Base-by-base conservation (phyloP, 148 eudicot species). In the Talinum fruticosum region DNA sequence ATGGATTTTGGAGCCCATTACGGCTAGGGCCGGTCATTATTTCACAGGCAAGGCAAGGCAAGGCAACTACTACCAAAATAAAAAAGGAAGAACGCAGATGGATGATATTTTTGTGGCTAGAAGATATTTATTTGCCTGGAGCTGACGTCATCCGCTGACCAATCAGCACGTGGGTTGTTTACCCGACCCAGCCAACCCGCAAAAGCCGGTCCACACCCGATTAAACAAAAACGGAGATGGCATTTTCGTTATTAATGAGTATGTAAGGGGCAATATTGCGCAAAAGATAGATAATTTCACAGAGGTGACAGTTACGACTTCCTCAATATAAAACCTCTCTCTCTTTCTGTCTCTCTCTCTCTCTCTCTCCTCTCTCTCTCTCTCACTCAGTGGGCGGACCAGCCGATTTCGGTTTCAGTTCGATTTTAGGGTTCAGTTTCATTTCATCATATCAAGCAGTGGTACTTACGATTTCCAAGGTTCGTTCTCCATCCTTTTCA, bases 121-220 rank as follows among this genome's bases (percentile, higher is more conserved):
- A 66, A 66, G 69, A 66, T 66, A 66, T 66, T 66, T 59, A 5
- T 59, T 59, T 3, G 16, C 28, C 29, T 23, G 28, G 4, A 23
- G 28, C 0, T 59, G 64, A 59, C 64, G 64, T 13, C 69, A 66
- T 29, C 32, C 23, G 69, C 69, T 19, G 1, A 64, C 67, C 34
- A 66, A 33, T 66, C 23, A 66, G 35, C 69, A 66, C 69, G 37
- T 66, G 37, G 69, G 23, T 66, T 13, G 69, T 66, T 66, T 36
- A 32, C 37, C 69, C 37, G 34, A 33, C 14, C 69, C 69, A 12
- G 7, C 69, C 69, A 66, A 66, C 64, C 64, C 64, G 64, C 29
- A 36, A 30, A 66, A 29, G 21, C 32, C 14, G n/a, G n/a, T 6
- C 36, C 69, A 29, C 36, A 14, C 37, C 21, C 69, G 32, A 29